Percentiles rank a stretch among this genome's conserved stretches.
Conservation (phyloP, 345 rosid species). For the Eucalyptus dawsonii region DNA sequence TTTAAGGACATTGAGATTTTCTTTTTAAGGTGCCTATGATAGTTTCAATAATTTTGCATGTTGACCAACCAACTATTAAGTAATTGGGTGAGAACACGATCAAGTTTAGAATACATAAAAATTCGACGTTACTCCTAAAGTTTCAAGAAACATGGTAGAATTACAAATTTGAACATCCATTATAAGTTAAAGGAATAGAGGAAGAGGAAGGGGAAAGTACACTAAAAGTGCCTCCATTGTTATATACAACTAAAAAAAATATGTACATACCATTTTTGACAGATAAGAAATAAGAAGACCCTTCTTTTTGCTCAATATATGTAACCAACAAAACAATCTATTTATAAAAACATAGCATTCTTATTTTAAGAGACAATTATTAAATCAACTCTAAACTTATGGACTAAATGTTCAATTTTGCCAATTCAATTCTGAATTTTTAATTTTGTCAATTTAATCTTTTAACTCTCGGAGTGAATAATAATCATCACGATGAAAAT, state of each 20-base stretch:
- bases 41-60: no score
- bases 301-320: not conserved
- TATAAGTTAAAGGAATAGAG: no score
- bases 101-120: no score
- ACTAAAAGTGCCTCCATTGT: no score
- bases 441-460: rapidly evolving
- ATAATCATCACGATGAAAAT: not conserved
- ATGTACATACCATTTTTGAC: not conserved
- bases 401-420: rapidly evolving
- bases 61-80: no score
- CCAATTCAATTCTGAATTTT: rapidly evolving
- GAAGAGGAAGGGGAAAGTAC: no score
- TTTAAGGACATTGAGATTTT: not conserved
- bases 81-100: no score
- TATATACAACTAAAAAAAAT: not conserved
- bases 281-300: not conserved
- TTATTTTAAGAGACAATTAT: not conserved
- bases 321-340: not conserved
- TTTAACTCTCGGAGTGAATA: rapidly evolving
- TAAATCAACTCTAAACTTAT: not conserved
- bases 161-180: no score
- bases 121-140: no score
- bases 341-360: not conserved
- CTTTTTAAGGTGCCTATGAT: no score
- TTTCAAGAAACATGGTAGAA: no score